Evolutionary conservation across 2,329 filamentous ascomycete species (phyloP).

Genomic region (Ophiocordyceps australis): DNA sequence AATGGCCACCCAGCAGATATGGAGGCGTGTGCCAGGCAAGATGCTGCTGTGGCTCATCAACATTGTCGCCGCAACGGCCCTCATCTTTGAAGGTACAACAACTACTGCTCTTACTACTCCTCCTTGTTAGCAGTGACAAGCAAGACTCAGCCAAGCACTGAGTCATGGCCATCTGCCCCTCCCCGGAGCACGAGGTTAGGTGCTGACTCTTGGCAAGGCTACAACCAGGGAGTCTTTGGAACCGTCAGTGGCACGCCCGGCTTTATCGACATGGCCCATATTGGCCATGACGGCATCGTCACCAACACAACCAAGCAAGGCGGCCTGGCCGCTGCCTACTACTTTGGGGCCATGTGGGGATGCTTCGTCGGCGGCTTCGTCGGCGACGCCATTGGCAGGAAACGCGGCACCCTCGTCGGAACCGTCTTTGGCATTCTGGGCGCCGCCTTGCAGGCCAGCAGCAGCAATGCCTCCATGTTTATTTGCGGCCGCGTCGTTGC

Average conservation of each 20-base stretch:
- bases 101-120: neutral
- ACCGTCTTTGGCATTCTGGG: constrained; percentile 27
- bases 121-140: too few relatives aligned
- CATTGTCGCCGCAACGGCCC: constrained; percentile 6
- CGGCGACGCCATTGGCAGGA: constrained; percentile 34
- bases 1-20: constrained; percentile 5
- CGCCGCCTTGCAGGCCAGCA: constrained; percentile 25
- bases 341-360: constrained; percentile 29
- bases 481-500: constrained; percentile 28
- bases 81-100: constrained; percentile 6
- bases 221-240: constrained; percentile 36
- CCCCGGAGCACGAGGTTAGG: too few relatives aligned
- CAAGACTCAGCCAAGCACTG: too few relatives aligned
- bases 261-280: constrained; percentile 22
- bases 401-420: constrained; percentile 22
- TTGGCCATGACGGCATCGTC: constrained; percentile 25
- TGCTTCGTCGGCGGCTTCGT: constrained; percentile 29
- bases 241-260: constrained; percentile 23
- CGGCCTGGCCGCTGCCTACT: constrained; percentile 33
- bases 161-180: too few relatives aligned
- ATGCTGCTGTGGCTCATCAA: constrained; percentile 6
- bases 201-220: constrained; percentile 15
- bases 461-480: constrained; percentile 26
- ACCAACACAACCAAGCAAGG: constrained; percentile 29
- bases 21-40: constrained; percentile 8